A percentile compares a stretch with the other conserved stretches of the same genome.
These are phyloP conservation scores for Tuber calosporum DNA, from an alignment of 495 filamentous ascomycete genomes.

Conservation along the genomic window DNA sequence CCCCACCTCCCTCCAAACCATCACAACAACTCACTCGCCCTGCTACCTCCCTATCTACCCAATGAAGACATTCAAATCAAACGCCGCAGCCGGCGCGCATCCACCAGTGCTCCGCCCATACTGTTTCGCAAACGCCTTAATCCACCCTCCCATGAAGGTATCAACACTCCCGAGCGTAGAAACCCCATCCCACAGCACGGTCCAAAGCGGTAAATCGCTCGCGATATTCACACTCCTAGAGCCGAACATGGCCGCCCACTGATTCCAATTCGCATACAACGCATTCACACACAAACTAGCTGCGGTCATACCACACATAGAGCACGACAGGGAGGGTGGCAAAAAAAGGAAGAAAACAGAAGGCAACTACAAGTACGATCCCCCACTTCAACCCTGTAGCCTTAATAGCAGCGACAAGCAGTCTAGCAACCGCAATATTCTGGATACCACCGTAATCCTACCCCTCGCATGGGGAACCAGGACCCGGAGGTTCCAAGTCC, in stretches of 20 bases:
- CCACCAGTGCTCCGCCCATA: conserved; percentile 21
- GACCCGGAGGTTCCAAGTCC: conserved; percentile 29
- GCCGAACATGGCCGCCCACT: conserved; percentile 40
- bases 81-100: conserved; percentile 10
- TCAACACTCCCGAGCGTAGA: conserved; percentile 30
- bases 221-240: conserved; percentile 36
- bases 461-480: conserved; percentile 13
- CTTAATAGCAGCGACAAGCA: conserved; percentile 31
- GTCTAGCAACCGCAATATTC: conserved; percentile 27
- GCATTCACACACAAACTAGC: background rate
- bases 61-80: conserved; percentile 22
- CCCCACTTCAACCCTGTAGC: conserved; percentile 32
- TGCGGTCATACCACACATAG: background rate
- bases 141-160: conserved; percentile 42
- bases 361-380: conserved; percentile 16
- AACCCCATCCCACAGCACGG: conserved; percentile 35
- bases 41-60: background rate
- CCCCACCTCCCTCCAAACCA: background rate
- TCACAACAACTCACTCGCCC: background rate
- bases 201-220: conserved; percentile 40
- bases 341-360: background rate
- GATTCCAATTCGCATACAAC: conserved; percentile 32
- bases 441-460: conserved; percentile 23
- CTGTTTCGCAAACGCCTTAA: conserved; percentile 39
- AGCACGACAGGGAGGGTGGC: background rate